Evolutionary conservation across 495 filamentous ascomycete genomes (phyloP).

Genomic region (Saxispiralis lemnorum): DNA sequence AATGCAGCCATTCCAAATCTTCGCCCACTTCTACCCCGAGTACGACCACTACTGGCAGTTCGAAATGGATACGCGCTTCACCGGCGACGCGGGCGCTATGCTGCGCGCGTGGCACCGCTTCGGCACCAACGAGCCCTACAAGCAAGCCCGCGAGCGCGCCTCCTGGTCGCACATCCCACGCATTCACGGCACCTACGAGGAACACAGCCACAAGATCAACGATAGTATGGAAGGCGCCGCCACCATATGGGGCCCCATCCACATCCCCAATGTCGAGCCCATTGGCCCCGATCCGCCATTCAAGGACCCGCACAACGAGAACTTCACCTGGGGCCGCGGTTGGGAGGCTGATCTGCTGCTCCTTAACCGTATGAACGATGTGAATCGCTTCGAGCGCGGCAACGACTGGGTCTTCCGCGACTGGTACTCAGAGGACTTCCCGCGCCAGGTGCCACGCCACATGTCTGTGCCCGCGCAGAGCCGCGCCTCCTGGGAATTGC

Average conservation of each 20-base stretch:
- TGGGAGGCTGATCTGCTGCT: constrained; percentile 1
- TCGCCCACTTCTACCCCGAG: constrained; percentile 6
- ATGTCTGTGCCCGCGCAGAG: neutral
- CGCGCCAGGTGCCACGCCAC: neutral
- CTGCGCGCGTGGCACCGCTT: neutral
- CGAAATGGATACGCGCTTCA: constrained; percentile 6
- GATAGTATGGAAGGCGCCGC: neutral
- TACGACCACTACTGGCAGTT: constrained; percentile 6
- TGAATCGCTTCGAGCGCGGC: neutral
- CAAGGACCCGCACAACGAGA: neutral
- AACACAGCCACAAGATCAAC: neutral
- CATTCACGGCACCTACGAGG: constrained; percentile 2
- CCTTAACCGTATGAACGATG: neutral
- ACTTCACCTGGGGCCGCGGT: neutral
- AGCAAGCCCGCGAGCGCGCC: constrained; percentile 3
- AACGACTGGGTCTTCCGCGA: constrained; percentile 8
- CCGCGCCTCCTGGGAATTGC: neutral
- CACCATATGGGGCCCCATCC: neutral
- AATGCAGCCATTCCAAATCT: constrained; percentile 6
- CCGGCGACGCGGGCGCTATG: constrained; percentile 1
- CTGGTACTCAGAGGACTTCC: neutral
- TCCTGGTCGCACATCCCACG: constrained; percentile 1
- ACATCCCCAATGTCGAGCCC: neutral
- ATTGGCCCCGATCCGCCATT: neutral
- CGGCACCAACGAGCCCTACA: constrained; percentile 1